Evolutionary conservation across 176 grass and related monocot species (phyloP).

Genomic region (Raddia distichophylla): DNA sequence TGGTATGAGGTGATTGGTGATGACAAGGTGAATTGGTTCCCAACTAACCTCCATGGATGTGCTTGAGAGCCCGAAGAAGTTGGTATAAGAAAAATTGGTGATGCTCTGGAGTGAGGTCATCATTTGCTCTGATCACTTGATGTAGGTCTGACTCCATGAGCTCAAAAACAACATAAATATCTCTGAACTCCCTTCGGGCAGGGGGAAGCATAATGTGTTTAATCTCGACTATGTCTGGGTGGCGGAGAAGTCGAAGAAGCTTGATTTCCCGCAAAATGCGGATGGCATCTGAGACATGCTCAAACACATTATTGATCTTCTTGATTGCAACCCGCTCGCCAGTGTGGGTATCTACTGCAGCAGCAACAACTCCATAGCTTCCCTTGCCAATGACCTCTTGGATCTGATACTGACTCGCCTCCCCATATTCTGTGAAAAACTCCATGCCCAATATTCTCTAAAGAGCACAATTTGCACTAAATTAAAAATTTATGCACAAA

Average conservation of each 20-base stretch:
- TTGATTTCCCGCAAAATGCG: slow-evolving; percentile 88
- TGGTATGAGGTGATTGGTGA: neutral
- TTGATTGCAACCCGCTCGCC: slow-evolving; percentile 84
- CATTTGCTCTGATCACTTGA: slow-evolving; percentile 78
- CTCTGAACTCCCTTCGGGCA: slow-evolving; percentile 74
- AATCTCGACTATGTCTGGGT: slow-evolving; percentile 78
- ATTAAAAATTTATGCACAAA: slow-evolving; percentile 24
- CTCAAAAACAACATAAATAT: slow-evolving; percentile 93
- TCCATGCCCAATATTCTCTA: slow-evolving; percentile 60
- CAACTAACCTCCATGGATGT: slow-evolving; percentile 81
- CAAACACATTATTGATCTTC: slow-evolving; percentile 84
- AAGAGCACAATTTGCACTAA: slow-evolving; percentile 35
- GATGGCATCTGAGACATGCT: slow-evolving; percentile 70
- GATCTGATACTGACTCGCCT: slow-evolving; percentile 74
- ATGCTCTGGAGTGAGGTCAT: slow-evolving; percentile 75
- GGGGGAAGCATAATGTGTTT: slow-evolving; percentile 92
- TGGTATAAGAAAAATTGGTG: slow-evolving; percentile 83
- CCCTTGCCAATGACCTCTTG: slow-evolving; percentile 82
- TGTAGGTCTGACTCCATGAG: slow-evolving; percentile 87
- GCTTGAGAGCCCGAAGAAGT: slow-evolving; percentile 79
- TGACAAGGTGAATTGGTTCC: slow-evolving; percentile 22
- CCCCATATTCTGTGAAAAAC: slow-evolving; percentile 91
- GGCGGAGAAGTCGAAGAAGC: slow-evolving; percentile 68
- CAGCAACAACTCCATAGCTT: slow-evolving; percentile 84
- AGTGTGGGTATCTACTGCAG: slow-evolving; percentile 69